Conservation (phyloP, 768 basidiomycete species). For the Boletus sp. region DNA sequence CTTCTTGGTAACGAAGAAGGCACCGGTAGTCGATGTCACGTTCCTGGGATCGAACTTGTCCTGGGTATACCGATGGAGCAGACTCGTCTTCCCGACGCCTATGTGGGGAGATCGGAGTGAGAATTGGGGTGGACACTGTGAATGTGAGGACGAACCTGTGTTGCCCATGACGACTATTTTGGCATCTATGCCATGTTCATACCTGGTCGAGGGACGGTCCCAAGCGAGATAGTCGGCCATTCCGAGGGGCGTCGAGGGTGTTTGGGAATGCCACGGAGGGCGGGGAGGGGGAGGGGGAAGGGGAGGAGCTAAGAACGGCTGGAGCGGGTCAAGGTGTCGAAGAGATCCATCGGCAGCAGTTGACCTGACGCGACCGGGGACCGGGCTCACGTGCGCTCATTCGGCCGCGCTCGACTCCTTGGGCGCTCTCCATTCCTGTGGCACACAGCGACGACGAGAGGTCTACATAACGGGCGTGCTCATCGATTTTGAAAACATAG, state of each 20-base stretch:
- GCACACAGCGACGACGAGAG: slow-evolving; percentile 10
- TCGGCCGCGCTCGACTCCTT: not conserved
- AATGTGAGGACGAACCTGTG: slow-evolving; percentile 40
- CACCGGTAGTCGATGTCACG: slow-evolving; percentile 87
- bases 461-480: slow-evolving; percentile 33
- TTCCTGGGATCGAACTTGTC: slow-evolving; percentile 87
- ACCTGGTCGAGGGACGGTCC: slow-evolving; percentile 68
- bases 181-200: slow-evolving; percentile 84
- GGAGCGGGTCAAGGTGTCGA: slow-evolving; percentile 24
- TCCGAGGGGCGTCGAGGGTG: slow-evolving; percentile 25
- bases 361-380: slow-evolving; percentile 32
- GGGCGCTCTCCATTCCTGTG: slow-evolving; percentile 23
- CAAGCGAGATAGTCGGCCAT: slow-evolving; percentile 60
- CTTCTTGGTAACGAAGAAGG: slow-evolving; percentile 93
- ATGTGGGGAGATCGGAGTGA: slow-evolving; percentile 11
- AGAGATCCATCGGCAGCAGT: slow-evolving; percentile 29
- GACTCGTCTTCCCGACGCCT: slow-evolving; percentile 93
- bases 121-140: slow-evolving; percentile 17
- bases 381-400: slow-evolving; percentile 30
- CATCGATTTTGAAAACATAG: slow-evolving; percentile 34
- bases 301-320: slow-evolving; percentile 23
- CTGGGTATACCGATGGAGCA: slow-evolving; percentile 87
- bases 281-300: slow-evolving; percentile 39
- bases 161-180: slow-evolving; percentile 97
- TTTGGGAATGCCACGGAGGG: slow-evolving; percentile 44